These are phyloP conservation scores for Fonsecaea multimorphosa DNA, from an alignment of 2,329 filamentous ascomycete genomes.

Conservation along the genomic window DNA sequence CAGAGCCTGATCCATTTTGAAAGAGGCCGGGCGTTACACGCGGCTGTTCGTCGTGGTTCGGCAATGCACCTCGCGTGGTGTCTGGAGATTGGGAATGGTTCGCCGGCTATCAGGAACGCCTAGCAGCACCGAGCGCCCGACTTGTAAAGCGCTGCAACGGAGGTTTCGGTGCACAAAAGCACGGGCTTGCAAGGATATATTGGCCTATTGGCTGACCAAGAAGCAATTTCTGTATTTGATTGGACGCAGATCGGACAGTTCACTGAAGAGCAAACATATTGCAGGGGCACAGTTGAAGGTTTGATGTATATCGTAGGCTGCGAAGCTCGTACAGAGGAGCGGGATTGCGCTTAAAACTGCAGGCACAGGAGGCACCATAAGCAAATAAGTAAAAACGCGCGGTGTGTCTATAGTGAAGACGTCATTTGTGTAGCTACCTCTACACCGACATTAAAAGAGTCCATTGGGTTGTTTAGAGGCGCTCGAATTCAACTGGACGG, in stretches of 20 bases:
- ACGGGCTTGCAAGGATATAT: constrained; percentile 4
- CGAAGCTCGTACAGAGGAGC: constrained; percentile 1
- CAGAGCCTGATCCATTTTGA: constrained; percentile 35
- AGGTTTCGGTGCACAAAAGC: background rate
- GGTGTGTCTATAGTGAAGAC: constrained; percentile 13
- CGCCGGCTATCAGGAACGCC: constrained; percentile 7
- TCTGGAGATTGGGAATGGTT: background rate
- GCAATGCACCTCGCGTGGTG: background rate
- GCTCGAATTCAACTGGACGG: constrained; percentile 12
- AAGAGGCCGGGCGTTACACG: constrained; percentile 18
- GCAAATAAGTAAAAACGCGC: constrained; percentile 21
- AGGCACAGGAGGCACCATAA: constrained; percentile 12
- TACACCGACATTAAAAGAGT: constrained; percentile 19
- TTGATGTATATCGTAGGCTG: constrained; percentile 5
- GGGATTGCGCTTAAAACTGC: background rate
- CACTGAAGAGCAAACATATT: constrained; percentile 24
- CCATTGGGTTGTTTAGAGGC: constrained; percentile 19
- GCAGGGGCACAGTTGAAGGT: constrained; percentile 2
- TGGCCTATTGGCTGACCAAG: constrained; percentile 23
- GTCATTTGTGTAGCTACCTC: constrained; percentile 33
- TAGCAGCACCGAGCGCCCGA: constrained; percentile 23
- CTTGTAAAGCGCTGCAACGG: background rate
- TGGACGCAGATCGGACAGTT: constrained; percentile 13
- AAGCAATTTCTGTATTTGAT: constrained; percentile 10
- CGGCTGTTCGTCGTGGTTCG: constrained; percentile 1